phyloP scores from a whole-genome alignment of 2,329 filamentous ascomycete genomes.

The Proliferodiscus dingleyae region DNA sequence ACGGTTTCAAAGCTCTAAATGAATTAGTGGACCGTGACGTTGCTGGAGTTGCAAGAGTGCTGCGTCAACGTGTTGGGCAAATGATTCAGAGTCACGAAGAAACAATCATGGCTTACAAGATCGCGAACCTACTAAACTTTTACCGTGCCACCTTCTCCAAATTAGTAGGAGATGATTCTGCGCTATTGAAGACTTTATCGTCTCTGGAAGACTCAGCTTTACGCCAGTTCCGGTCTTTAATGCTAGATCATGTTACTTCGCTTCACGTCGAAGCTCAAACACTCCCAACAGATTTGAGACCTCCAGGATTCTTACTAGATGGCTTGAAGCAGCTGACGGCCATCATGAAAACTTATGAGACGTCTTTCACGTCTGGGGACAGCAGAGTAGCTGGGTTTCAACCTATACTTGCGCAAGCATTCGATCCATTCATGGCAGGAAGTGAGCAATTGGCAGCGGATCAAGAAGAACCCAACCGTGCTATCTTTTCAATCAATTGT shows the following conservation, averaged over 20 bases:
- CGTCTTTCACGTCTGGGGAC: constrained; percentile 60
- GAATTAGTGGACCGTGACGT: constrained; percentile 85
- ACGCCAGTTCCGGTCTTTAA: constrained; percentile 74
- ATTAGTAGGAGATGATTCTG: constrained; percentile 65
- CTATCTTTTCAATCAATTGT: constrained; percentile 73
- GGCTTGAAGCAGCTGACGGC: constrained; percentile 71
- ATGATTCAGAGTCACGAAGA: constrained; percentile 92
- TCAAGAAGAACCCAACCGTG: constrained; percentile 53
- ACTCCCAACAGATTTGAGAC: constrained; percentile 66
- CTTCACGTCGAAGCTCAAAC: constrained; percentile 68
- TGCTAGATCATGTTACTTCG: constrained; percentile 73
- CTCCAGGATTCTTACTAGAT: constrained; percentile 76
- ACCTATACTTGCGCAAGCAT: constrained; percentile 68
- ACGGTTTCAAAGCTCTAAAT: constrained; percentile 75
- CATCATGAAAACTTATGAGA: constrained; percentile 83
- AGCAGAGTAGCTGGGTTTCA: constrained; percentile 66
- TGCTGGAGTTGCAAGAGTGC: constrained; percentile 71
- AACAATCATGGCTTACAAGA: constrained; percentile 79
- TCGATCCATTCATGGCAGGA: constrained; percentile 80
- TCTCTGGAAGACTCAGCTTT: constrained; percentile 72
- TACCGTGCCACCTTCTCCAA: constrained; percentile 82
- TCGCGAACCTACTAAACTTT: constrained; percentile 84
- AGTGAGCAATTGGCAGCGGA: constrained; percentile 64
- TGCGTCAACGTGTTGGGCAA: constrained; percentile 87
- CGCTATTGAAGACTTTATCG: constrained; percentile 63